A percentile compares a stretch with the other conserved stretches of the same genome.
These are phyloP conservation scores for Obelidium mucronatum DNA, from an alignment of 192 early-diverging fungal species.

Conservation along the genomic window DNA sequence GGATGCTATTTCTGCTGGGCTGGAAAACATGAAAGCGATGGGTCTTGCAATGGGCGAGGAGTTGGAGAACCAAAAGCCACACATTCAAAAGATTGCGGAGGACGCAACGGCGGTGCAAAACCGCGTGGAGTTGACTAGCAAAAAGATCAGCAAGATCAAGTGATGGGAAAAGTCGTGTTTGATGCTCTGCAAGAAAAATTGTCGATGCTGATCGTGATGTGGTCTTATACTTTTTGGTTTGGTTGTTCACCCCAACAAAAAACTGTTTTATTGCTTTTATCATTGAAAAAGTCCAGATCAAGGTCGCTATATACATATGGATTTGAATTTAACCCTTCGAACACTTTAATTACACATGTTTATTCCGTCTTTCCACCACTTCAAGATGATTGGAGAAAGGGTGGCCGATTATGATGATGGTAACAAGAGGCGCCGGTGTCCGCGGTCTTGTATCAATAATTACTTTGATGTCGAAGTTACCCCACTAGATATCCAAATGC, in stretches of 20 bases:
- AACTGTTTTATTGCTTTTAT: too few relatives aligned
- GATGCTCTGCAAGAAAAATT: too few relatives aligned
- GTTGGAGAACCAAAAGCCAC: slow-evolving; percentile 41
- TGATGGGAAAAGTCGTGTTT: too few relatives aligned
- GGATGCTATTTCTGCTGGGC: slow-evolving; percentile 51
- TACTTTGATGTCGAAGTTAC: not conserved
- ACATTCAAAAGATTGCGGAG: not conserved
- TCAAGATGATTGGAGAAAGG: not conserved
- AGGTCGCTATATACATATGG: too few relatives aligned
- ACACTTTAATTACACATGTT: too few relatives aligned
- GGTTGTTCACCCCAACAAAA: too few relatives aligned
- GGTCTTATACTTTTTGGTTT: too few relatives aligned
- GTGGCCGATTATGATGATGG: not conserved
- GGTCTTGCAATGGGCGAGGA: slow-evolving; percentile 51
- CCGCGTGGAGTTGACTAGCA: not conserved
- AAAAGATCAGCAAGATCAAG: not conserved
- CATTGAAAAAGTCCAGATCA: too few relatives aligned
- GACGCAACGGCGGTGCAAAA: not conserved
- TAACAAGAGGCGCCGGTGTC: not conserved
- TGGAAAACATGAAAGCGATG: slow-evolving; percentile 58
- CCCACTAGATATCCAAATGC: not conserved
- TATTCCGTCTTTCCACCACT: too few relatives aligned
- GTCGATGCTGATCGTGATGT: too few relatives aligned
- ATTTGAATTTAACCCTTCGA: too few relatives aligned
- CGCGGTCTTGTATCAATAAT: not conserved